Conservation (phyloP, 1,284 basidiomycete species). For the Ceratobasidium sp. region DNA sequence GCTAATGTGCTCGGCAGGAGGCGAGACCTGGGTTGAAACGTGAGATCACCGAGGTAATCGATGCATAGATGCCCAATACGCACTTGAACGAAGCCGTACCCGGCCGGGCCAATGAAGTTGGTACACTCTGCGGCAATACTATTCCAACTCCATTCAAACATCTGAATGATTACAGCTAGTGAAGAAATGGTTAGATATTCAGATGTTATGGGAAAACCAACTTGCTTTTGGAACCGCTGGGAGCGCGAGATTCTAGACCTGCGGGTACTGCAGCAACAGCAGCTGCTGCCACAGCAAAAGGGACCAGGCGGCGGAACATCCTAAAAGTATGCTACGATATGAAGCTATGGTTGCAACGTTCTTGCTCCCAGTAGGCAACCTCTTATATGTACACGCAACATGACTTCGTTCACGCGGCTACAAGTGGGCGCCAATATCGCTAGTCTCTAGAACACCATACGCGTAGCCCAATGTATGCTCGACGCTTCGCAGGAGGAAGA, state of each 20-base stretch:
- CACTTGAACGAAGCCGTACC: constrained; percentile 55
- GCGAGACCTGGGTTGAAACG: constrained; percentile 31
- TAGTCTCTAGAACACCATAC: no score
- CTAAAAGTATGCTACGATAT: background rate
- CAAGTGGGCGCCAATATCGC: no score
- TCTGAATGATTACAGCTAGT: constrained; percentile 46
- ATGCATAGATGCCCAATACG: background rate
- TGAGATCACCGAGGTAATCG: background rate
- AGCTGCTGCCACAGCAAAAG: constrained; percentile 17
- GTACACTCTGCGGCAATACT: constrained; percentile 48
- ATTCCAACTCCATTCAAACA: constrained; percentile 49
- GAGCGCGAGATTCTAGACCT: constrained; percentile 30
- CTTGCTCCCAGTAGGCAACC: no score
- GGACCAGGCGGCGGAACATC: constrained; percentile 22
- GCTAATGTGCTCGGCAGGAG: constrained; percentile 50
- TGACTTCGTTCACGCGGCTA: no score
- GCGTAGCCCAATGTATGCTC: background rate
- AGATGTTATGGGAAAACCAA: background rate
- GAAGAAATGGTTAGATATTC: background rate
- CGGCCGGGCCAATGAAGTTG: constrained; percentile 47
- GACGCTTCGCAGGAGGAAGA: constrained; percentile 5
- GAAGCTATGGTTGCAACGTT: background rate
- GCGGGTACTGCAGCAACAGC: constrained; percentile 22
- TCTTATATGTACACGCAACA: no score
- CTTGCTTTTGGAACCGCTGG: constrained; percentile 28